Percentiles rank a stretch among this genome's conserved stretches.
Evolutionary conservation across 2,329 filamentous ascomycete genomes (phyloP).

Genomic region (Trichoderma guizhouense): DNA sequence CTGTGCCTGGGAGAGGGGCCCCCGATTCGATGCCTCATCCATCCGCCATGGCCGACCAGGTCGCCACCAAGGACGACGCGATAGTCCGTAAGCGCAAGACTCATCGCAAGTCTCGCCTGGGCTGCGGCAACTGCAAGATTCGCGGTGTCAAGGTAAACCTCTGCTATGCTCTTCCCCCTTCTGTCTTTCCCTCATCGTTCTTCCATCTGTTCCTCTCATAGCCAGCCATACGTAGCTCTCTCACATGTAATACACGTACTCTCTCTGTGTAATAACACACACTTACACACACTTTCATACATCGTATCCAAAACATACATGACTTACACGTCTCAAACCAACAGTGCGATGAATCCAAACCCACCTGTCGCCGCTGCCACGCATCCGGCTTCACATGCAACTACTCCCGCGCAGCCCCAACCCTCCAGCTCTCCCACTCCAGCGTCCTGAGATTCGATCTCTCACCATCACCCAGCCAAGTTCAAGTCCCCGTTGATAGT

Average conservation of each 20-base stretch:
- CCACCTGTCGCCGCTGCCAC: slow-evolving; percentile 45
- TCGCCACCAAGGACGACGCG: neutral
- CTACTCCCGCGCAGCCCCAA: slow-evolving; percentile 33
- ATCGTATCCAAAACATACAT: neutral
- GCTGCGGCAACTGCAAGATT: slow-evolving; percentile 54
- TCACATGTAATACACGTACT: neutral
- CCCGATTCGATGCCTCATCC: neutral
- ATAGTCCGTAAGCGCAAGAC: slow-evolving; percentile 19
- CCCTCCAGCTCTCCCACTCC: slow-evolving; percentile 25
- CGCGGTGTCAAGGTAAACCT: slow-evolving; percentile 46
- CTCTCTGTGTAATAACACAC: neutral
- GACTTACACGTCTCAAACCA: neutral
- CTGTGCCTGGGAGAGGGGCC: neutral
- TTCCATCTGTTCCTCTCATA: neutral
- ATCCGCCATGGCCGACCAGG: neutral
- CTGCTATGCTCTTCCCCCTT: neutral
- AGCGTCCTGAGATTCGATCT: slow-evolving; percentile 22
- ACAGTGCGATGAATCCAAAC: slow-evolving; percentile 51
- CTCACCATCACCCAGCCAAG: neutral
- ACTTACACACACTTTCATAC: neutral
- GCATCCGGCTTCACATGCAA: slow-evolving; percentile 45
- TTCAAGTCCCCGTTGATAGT: neutral
- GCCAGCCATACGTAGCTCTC: neutral
- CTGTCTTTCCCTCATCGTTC: neutral
- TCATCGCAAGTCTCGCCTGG: slow-evolving; percentile 50